A percentile compares a stretch with the other conserved stretches of the same genome.
phyloP scores from a whole-genome alignment of 2,329 filamentous ascomycete species.

The Elsinoe perseae region DNA sequence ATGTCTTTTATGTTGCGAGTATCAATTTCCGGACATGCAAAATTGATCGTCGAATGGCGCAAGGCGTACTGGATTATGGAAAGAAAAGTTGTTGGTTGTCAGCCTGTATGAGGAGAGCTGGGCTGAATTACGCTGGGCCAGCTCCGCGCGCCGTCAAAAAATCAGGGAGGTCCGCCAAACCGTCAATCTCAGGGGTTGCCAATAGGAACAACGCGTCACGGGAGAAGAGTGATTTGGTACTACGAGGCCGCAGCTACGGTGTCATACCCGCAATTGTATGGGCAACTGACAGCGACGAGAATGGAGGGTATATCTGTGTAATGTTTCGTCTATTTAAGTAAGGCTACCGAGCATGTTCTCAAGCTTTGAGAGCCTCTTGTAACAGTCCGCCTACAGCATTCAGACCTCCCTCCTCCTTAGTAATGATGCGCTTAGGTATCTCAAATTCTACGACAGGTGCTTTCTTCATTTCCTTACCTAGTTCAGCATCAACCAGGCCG shows the following conservation, averaged over 20 bases:
- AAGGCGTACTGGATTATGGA: not conserved
- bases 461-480: constrained; percentile 77
- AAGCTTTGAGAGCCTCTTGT: constrained; percentile 23
- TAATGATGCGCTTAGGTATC: constrained; percentile 79
- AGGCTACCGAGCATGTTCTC: not conserved
- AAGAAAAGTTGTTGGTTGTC: not conserved
- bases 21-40: not conserved
- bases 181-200: not conserved
- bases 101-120: not conserved
- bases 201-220: not conserved
- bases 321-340: not conserved
- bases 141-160: not conserved
- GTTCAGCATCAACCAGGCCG: constrained; percentile 74
- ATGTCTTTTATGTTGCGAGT: not conserved
- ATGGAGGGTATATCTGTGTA: too few species aligned
- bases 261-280: too few species aligned
- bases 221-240: not conserved
- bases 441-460: constrained; percentile 84
- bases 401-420: constrained; percentile 26
- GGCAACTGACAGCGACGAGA: too few species aligned
- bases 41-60: not conserved
- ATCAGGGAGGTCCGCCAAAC: not conserved
- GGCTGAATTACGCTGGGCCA: not conserved
- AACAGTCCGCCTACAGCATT: constrained; percentile 25
- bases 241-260: too few species aligned